Evolutionary conservation across 495 filamentous ascomycete species (phyloP), one percentile per base, ranked within the genome.

Genomic region (Rostrohypoxylon terebratum): DNA sequence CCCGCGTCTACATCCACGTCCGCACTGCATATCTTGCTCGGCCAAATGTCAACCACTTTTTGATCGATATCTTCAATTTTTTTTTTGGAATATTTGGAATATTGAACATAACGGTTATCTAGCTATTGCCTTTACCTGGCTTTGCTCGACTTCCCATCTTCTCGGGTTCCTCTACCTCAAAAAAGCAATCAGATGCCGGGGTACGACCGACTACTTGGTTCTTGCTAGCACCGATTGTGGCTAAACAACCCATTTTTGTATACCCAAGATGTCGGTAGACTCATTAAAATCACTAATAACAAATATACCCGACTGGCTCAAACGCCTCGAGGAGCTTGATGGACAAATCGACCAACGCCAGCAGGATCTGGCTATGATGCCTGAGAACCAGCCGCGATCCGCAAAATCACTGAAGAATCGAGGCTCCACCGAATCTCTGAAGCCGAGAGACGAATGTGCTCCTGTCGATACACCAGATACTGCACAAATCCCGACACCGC

Each of bases 271-370:
- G 77, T 76, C 81, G 68, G 87, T 89, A 81, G 90, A 93, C 71
- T 88, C 90, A 14, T 78, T 93, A 51, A 84, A 83, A 61, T 86
- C 88, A 58, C 86, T 94, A 60, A 81, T 85, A 66, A 86, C 65
- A 83, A 89, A 84, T 68, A 77, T 93, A 4, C 92, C 92, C 20
- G 80, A 87, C 65, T 94, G 92, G 92, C 84, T 89, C 47, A 81
- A 78, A 67, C 86, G 86, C 47, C 82, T 94, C 53, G 90, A 93
- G 47, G 89, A 92, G 14, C 85, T 94, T 28, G 88, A 87, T 69
- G 78, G 83, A 45, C 88, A 93, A 72, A 90, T 94, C 38, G 85
- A 88, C 38, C 83, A 86, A 66, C 91, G 90, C 79, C 90, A 93
- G 77, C 78, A 85, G 44, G 91, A 93, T 78, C 89, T 93, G 69